A percentile compares a stretch with the other conserved stretches of the same genome.
Conservation (phyloP, 2,329 filamentous ascomycete species). For the Chrysosporium queenslandicum region DNA sequence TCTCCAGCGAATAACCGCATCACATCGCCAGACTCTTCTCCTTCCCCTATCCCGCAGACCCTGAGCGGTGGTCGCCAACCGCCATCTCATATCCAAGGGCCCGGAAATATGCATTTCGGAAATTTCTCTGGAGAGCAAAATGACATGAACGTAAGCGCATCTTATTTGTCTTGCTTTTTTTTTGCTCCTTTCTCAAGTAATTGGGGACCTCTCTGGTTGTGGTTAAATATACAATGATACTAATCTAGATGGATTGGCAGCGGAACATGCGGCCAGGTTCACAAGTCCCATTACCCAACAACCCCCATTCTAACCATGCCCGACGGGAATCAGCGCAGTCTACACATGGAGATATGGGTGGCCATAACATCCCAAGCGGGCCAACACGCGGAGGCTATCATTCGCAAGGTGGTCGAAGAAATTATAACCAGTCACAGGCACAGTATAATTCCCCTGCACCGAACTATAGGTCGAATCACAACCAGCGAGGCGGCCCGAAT, state of each 20-base stretch:
- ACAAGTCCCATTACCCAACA: conserved; percentile 40
- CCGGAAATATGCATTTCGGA: conserved; percentile 67
- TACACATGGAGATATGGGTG: conserved; percentile 58
- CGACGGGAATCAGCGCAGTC: conserved; percentile 82
- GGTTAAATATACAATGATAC: background rate
- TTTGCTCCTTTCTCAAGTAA: background rate
- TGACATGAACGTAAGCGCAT: conserved; percentile 57
- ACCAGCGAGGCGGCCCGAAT: conserved; percentile 42
- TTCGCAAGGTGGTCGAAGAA: conserved; percentile 47
- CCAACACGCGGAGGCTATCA: conserved; percentile 47
- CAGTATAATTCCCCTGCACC: conserved; percentile 45
- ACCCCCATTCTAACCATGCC: conserved; percentile 62
- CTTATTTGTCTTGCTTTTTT: background rate
- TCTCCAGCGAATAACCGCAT: conserved; percentile 58
- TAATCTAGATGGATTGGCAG: conserved; percentile 20
- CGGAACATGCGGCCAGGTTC: conserved; percentile 45
- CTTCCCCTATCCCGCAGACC: conserved; percentile 85
- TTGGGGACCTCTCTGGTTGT: background rate
- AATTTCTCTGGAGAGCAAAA: conserved; percentile 62
- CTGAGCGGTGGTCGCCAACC: conserved; percentile 67
- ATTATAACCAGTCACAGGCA: conserved; percentile 45
- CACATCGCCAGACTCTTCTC: conserved; percentile 75
- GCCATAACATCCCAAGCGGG: conserved; percentile 45
- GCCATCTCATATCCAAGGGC: conserved; percentile 62
- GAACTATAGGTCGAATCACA: conserved; percentile 43